Base-by-base conservation (phyloP, 495 filamentous ascomycete genomes). In the Penicillium nucicola region DNA sequence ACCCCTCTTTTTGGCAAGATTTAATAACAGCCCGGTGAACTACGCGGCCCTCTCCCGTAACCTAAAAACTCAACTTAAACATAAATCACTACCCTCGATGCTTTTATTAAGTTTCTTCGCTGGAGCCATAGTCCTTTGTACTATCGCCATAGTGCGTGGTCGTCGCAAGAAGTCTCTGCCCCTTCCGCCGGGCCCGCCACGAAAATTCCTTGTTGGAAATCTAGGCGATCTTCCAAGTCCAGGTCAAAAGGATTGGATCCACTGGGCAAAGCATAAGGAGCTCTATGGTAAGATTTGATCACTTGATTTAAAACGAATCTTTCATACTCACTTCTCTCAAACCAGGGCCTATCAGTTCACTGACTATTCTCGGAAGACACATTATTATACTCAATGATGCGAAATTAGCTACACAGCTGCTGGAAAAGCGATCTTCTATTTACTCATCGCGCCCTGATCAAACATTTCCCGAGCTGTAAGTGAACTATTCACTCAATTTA, bases 201-300 rank as follows among this genome's bases (percentile, higher is more conserved):
- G 60, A 2, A 47, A 67, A 7, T 75, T 75, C n/a, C 44, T 82
- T 3, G 40, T 80, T 23, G 77, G 78, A 2, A 80, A 80, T 51
- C 19, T 80, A 10, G 50, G 48, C 3, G 74, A 80, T 43, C 55
- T 79, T 2, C 77, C 77, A 3, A 48, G 52, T 5, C 48, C 58
- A 4, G 71, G 65, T 0, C 55, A 53, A n/a, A 62, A 61, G 5
- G 77, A 80, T 42, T 70, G 61, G 48, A 45, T 65, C 17, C 72
- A 81, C 46, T 81, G 78, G 78, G 22, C 74, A 0, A 64, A 74
- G 36, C 72, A 77, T 48, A 80, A 79, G 43, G 66, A 76, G 22
- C 40, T 60, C 9, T 80, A 80, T 56, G 77, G 64, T 64, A 50
- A n/a, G 28, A 41, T 20, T 25, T 30, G 15, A n/a, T 47, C 25